Evolutionary conservation across 495 filamentous ascomycete genomes (phyloP).

Genomic region (Cercophora scortea): DNA sequence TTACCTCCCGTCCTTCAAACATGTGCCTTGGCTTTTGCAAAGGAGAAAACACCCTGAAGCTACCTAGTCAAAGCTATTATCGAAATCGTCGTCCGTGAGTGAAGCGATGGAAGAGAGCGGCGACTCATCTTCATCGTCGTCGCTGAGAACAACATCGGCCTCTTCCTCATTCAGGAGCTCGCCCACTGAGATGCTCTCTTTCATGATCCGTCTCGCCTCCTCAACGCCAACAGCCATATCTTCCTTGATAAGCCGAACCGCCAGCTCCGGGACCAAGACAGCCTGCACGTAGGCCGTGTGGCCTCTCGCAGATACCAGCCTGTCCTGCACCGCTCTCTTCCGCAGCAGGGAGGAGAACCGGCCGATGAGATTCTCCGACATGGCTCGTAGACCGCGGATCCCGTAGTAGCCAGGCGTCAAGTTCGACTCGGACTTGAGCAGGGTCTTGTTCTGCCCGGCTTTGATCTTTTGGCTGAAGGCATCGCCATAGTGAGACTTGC

Average conservation of each 20-base stretch:
- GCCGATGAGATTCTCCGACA: slow-evolving; percentile 55
- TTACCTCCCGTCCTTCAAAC: too few relatives aligned
- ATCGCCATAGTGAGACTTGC: slow-evolving; percentile 54
- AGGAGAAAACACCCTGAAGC: too few relatives aligned
- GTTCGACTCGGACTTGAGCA: slow-evolving; percentile 46
- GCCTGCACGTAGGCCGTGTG: slow-evolving; percentile 70
- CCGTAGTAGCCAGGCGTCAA: slow-evolving; percentile 78
- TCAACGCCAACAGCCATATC: slow-evolving; percentile 68
- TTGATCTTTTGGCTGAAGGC: slow-evolving; percentile 51
- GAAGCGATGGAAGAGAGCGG: too few relatives aligned
- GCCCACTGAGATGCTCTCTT: slow-evolving; percentile 70
- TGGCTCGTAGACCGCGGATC: slow-evolving; percentile 58
- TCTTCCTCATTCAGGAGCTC: slow-evolving; percentile 64
- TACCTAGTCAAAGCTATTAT: too few relatives aligned
- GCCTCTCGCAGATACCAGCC: slow-evolving; percentile 60
- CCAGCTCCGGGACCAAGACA: slow-evolving; percentile 82
- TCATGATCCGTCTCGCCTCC: slow-evolving; percentile 58
- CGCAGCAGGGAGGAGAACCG: slow-evolving; percentile 56
- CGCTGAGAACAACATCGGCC: slow-evolving; percentile 50
- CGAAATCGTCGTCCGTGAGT: too few relatives aligned
- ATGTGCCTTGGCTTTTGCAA: too few relatives aligned
- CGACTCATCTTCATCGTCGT: slow-evolving; percentile 26
- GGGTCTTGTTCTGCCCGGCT: slow-evolving; percentile 52
- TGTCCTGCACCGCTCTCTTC: slow-evolving; percentile 55
- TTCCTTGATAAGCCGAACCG: slow-evolving; percentile 68